A percentile compares a stretch with the other conserved stretches of the same genome.
Evolutionary conservation across 1,139 yeast genomes (phyloP).

Genomic region (Candida pseudoviswanathii): DNA sequence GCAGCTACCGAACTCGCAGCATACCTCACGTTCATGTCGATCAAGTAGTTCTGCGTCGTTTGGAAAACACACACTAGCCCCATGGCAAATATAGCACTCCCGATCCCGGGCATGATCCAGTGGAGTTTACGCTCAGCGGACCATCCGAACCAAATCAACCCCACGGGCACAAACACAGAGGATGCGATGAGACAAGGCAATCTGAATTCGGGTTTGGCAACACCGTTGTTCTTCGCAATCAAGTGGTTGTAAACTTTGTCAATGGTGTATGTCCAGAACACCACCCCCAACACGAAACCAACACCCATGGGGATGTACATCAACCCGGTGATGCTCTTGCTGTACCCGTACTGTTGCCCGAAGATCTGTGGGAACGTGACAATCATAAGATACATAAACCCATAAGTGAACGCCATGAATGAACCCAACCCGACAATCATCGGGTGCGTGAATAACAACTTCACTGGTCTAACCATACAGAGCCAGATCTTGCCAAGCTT

Average conservation of each 20-base stretch:
- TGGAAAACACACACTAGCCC: slow-evolving; percentile 49
- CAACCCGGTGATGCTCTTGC: slow-evolving; percentile 37
- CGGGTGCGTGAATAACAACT: slow-evolving; percentile 45
- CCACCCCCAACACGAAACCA: slow-evolving; percentile 43
- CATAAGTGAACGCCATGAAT: slow-evolving; percentile 49
- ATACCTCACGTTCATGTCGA: slow-evolving; percentile 46
- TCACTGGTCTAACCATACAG: slow-evolving; percentile 43
- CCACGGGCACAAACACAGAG: slow-evolving; percentile 41
- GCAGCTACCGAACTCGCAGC: slow-evolving; percentile 52
- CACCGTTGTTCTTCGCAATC: slow-evolving; percentile 35
- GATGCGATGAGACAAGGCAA: slow-evolving; percentile 44
- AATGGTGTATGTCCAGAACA: slow-evolving; percentile 40
- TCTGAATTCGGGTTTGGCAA: slow-evolving; percentile 45
- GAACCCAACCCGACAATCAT: slow-evolving; percentile 49
- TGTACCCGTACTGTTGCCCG: slow-evolving; percentile 35
- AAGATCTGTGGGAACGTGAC: slow-evolving; percentile 46
- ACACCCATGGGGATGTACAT: slow-evolving; percentile 51
- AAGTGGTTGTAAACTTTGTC: slow-evolving; percentile 33
- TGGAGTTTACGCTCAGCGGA: slow-evolving; percentile 42
- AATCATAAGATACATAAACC: slow-evolving; percentile 50
- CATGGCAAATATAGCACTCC: slow-evolving; percentile 46
- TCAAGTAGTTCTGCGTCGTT: slow-evolving; percentile 44
- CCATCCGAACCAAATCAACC: slow-evolving; percentile 52
- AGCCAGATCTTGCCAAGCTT: slow-evolving; percentile 30
- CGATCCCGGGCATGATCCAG: slow-evolving; percentile 52